Conservation (phyloP, 78 protist genomes). For the Dictyostelium discoideum region dicty_2.7 NC_007091.3:61001-61500, state of each 20-base stretch:
- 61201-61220: background rate
- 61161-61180: background rate
- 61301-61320: background rate
- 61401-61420: slow-evolving; percentile 32
- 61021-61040: slow-evolving; percentile 1
- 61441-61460: slow-evolving; percentile 59
- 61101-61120: background rate
- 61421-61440: slow-evolving; percentile 17
- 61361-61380: slow-evolving; percentile 27
- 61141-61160: too few species aligned
- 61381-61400: slow-evolving; percentile 10
- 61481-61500: slow-evolving; percentile 61
- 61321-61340: background rate
- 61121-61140: background rate
- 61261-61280: background rate
- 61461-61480: slow-evolving; percentile 45
- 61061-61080: slow-evolving; percentile 25
- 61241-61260: slow-evolving; percentile 4
- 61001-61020: background rate
- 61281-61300: background rate
- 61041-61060: background rate
- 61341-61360: background rate
- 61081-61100: background rate
- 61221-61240: slow-evolving; percentile 1
- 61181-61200: background rate